Percentiles rank a stretch among this genome's conserved stretches.
Conservation (phyloP, 108 stramenopile species). For the Skeletonema tropicum region DNA sequence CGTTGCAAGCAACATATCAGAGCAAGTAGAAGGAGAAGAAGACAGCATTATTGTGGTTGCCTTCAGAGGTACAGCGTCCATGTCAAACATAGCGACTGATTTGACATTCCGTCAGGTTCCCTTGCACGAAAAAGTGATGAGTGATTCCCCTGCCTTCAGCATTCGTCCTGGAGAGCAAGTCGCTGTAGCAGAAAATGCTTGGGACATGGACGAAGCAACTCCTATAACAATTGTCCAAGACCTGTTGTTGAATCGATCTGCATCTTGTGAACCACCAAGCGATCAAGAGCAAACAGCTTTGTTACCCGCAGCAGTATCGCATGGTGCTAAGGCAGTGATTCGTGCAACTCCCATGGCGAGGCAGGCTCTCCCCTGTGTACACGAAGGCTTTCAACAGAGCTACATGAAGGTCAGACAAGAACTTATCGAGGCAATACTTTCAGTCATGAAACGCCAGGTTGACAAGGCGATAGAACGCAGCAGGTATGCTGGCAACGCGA, state of each 20-base stretch:
- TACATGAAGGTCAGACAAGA: conserved; percentile 71
- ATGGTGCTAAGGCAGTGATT: conserved; percentile 57
- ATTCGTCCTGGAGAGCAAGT: conserved; percentile 49
- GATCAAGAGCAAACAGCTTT: conserved; percentile 25
- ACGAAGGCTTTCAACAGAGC: conserved; percentile 77
- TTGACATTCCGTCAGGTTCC: conserved; percentile 77
- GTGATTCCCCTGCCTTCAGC: conserved; percentile 54
- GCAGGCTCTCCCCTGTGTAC: conserved; percentile 73
- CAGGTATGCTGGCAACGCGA: conserved; percentile 18
- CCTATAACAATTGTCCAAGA: conserved; percentile 30
- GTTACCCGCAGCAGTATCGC: conserved; percentile 42
- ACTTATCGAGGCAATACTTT: conserved; percentile 58
- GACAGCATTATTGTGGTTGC: conserved; percentile 88
- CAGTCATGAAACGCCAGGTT: conserved; percentile 70
- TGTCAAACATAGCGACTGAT: conserved; percentile 82
- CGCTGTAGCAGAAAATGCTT: conserved; percentile 34
- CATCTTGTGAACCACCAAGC: conserved; percentile 5
- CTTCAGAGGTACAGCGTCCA: conserved; percentile 88
- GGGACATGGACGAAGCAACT: conserved; percentile 42
- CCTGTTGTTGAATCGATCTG: conserved; percentile 25
- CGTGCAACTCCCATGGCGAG: conserved; percentile 68
- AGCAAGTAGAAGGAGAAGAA: conserved; percentile 81
- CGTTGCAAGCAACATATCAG: conserved; percentile 66
- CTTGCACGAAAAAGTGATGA: conserved; percentile 64
- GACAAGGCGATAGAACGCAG: conserved; percentile 51